Conservation (phyloP, 768 basidiomycete genomes). For the Boletales sp. region DNA sequence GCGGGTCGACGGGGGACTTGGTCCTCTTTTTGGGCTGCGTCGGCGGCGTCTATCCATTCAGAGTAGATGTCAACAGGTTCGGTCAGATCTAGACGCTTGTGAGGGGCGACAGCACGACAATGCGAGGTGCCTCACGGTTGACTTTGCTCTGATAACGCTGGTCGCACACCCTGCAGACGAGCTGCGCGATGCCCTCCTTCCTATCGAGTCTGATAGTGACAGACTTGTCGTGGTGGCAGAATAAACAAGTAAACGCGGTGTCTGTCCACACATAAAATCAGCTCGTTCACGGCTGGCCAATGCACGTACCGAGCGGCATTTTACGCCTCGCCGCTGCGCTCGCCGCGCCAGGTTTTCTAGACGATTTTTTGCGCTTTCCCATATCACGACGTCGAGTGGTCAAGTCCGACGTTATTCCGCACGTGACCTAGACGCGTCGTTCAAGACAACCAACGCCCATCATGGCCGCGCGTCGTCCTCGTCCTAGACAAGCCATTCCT, state of each 20-base stretch:
- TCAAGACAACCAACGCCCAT: slow-evolving; percentile 7
- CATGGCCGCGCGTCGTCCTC: slow-evolving; percentile 67
- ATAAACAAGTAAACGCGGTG: slow-evolving; percentile 80
- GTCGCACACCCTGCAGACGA: slow-evolving; percentile 82
- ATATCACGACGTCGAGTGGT: slow-evolving; percentile 33
- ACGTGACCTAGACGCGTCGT: slow-evolving; percentile 37
- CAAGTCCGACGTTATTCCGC: slow-evolving; percentile 1
- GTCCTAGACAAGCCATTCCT: slow-evolving; percentile 31
- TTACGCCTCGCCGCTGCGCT: slow-evolving; percentile 54
- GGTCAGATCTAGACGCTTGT: slow-evolving; percentile 63
- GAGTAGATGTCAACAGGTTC: slow-evolving; percentile 89
- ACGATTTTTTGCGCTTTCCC: slow-evolving; percentile 91
- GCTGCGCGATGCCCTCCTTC: slow-evolving; percentile 78
- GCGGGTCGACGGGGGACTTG: slow-evolving; percentile 49
- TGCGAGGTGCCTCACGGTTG: slow-evolving; percentile 57
- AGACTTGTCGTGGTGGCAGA: slow-evolving; percentile 88
- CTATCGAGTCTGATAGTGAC: slow-evolving; percentile 82
- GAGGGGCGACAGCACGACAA: slow-evolving; percentile 8
- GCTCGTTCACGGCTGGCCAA: background rate
- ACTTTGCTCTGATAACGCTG: slow-evolving; percentile 86
- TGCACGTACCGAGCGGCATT: slow-evolving; percentile 62
- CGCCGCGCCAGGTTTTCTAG: slow-evolving; percentile 70
- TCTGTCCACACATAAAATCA: slow-evolving; percentile 41
- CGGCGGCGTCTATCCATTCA: slow-evolving; percentile 88
- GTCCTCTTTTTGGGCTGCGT: slow-evolving; percentile 70